phyloP scores from a whole-genome alignment of 2,329 filamentous ascomycete species.

The Fusarium fracticaudum region DNA sequence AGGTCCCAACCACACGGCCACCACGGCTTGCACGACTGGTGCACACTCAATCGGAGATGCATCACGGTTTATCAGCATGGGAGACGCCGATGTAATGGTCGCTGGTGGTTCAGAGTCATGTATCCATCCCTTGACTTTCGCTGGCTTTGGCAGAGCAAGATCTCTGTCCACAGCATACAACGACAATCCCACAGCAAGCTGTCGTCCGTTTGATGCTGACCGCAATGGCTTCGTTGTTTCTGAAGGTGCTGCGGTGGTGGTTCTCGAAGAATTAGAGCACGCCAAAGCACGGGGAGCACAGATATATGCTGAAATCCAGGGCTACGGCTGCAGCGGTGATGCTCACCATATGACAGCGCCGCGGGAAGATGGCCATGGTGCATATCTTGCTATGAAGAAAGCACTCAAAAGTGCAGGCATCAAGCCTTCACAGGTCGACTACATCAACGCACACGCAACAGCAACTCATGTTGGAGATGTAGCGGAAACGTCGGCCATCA shows the following conservation, averaged over 20 bases:
- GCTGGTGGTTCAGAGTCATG: conserved; percentile 96
- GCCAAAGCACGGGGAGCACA: conserved; percentile 79
- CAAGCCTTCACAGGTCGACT: conserved; percentile 78
- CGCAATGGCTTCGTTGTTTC: conserved; percentile 90
- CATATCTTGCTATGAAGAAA: conserved; percentile 83
- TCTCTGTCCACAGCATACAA: conserved; percentile 88
- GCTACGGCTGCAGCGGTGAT: conserved; percentile 91
- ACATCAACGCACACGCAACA: conserved; percentile 96
- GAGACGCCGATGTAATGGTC: conserved; percentile 94
- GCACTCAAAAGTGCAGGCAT: conserved; percentile 79
- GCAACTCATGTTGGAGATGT: conserved; percentile 86
- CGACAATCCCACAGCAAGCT: conserved; percentile 73
- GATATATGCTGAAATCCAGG: conserved; percentile 89
- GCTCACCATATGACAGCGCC: conserved; percentile 95
- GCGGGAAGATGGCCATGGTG: conserved; percentile 81
- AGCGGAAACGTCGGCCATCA: conserved; percentile 88
- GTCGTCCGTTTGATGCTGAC: conserved; percentile 84
- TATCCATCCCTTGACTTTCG: conserved; percentile 92
- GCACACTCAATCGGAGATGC: conserved; percentile 96
- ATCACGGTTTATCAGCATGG: conserved; percentile 88
- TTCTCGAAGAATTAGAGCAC: conserved; percentile 92
- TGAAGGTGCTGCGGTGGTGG: conserved; percentile 87
- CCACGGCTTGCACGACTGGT: conserved; percentile 95
- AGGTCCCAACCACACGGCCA: conserved; percentile 91
- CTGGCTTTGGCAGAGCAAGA: conserved; percentile 88